Evolutionary conservation across 2,329 filamentous ascomycete genomes (phyloP), one percentile per base, ranked within the genome.

Genomic region (Mycosphaerella sp.): DNA sequence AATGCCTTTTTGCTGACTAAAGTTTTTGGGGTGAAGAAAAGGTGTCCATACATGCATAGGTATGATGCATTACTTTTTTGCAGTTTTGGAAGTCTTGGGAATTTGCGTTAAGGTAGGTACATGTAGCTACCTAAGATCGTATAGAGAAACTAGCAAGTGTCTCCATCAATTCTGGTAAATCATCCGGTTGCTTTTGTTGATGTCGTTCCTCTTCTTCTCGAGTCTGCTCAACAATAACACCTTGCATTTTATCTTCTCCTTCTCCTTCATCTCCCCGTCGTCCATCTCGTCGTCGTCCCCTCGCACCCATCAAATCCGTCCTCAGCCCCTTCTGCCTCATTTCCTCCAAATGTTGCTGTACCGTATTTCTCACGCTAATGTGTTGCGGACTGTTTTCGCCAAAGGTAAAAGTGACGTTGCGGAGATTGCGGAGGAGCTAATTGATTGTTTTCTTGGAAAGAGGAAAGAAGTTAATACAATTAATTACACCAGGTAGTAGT

Each of bases 381-480:
- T 67, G 66, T 23, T 67, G 64, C 2, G 62, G 53, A 23, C 66
- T 67, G 39, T 64, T 59, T 50, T 65, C 62, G 47, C 70, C 70
- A 50, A 69, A 71, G 4, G 67, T 70, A n/a, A 62, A 56, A 8
- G 59, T 58, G 23, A 69, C 66, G 51, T 71, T 72, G 40, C 65
- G 64, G 10, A 72, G 64, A 50, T 69, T 71, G 34, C 59, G 59
- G 10, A 69, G 64, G 14, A 72, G 65, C 69, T 72, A 40, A 17
- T 17, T 17, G 14, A 17, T 17, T 17, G 14, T 17, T 17, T 17
- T 17, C 1, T 17, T 17, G 14, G 14, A 17, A 17, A 17, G 14
- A 17, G 14, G 14, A 17, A 17, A 17, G 14, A 17, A 17, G 14
- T 17, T 17, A 17, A 17, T 17, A 17, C 1, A 17, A 17, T 17